A percentile compares a stretch with the other conserved stretches of the same genome.
Evolutionary conservation across 1,284 basidiomycete genomes (phyloP).

Genomic region (Trichosporon faecale): DNA sequence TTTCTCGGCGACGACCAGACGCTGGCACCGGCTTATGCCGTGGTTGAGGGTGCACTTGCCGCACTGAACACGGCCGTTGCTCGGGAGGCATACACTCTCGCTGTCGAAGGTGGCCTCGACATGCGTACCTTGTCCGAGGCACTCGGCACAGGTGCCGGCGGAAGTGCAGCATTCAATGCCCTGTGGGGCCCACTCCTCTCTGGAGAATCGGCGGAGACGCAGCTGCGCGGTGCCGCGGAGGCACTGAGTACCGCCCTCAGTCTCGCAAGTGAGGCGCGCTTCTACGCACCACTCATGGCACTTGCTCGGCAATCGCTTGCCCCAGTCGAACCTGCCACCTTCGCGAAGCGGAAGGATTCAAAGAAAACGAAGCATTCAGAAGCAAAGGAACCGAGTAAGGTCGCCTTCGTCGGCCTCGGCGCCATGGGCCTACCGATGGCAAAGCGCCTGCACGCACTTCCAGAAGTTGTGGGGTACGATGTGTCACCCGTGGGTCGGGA

Average conservation of each 20-base stretch:
- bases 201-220: background rate
- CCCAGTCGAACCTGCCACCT: background rate
- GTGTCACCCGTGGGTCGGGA: constrained; percentile 16
- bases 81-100: constrained; percentile 15
- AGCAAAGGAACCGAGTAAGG: constrained; percentile 13
- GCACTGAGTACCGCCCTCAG: background rate
- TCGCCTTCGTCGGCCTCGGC: constrained; percentile 27
- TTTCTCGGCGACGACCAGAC: constrained; percentile 7
- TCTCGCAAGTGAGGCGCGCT: background rate
- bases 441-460: constrained; percentile 17
- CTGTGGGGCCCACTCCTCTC: constrained; percentile 4
- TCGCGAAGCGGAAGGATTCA: background rate
- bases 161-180: constrained; percentile 11
- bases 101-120: constrained; percentile 13
- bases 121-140: background rate
- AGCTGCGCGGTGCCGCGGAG: background rate
- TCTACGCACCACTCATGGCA: constrained; percentile 16
- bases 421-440: constrained; percentile 28
- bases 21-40: background rate
- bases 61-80: constrained; percentile 7
- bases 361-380: background rate
- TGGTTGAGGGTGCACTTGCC: constrained; percentile 14
- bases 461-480: constrained; percentile 26
- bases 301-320: constrained; percentile 11
- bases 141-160: constrained; percentile 13